Conservation (phyloP, 208 protist genomes). For the Trypanosoma rangeli region DNA sequence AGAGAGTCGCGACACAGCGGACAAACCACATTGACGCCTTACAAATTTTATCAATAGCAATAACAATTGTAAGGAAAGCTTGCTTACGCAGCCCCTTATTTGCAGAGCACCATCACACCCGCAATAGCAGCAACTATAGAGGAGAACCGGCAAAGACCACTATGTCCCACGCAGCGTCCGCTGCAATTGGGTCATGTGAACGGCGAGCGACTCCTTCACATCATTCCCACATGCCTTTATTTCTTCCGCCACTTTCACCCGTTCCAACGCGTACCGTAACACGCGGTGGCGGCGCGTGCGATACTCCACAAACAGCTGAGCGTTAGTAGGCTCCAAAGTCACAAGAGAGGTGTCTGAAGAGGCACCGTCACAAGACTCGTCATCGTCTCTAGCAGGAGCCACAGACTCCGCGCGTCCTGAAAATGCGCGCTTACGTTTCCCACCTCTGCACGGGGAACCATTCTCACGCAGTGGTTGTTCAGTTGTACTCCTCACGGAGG, state of each 20-base stretch:
- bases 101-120: not conserved
- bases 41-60: not conserved
- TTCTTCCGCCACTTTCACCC: conserved; percentile 31
- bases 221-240: conserved; percentile 28
- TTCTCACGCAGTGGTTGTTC: not conserved
- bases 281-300: conserved; percentile 9
- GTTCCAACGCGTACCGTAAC: conserved; percentile 25
- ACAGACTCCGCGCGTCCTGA: not conserved
- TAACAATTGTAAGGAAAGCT: not conserved
- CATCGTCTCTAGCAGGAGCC: not conserved
- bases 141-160: not conserved
- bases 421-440: conserved; percentile 13
- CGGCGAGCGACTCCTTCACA: conserved; percentile 19
- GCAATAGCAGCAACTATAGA: not conserved
- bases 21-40: not conserved
- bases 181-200: conserved; percentile 24
- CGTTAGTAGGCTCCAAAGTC: conserved; percentile 5
- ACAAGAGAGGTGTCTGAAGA: conserved; percentile 6
- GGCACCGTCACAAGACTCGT: not conserved
- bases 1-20: not conserved
- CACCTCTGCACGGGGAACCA: not conserved
- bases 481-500: not conserved
- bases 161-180: not conserved
- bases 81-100: not conserved
- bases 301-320: conserved; percentile 15